A percentile compares a stretch with the other conserved stretches of the same genome.
phyloP scores from a whole-genome alignment of 257 asterid species.

The Pogostemon cablin region DNA sequence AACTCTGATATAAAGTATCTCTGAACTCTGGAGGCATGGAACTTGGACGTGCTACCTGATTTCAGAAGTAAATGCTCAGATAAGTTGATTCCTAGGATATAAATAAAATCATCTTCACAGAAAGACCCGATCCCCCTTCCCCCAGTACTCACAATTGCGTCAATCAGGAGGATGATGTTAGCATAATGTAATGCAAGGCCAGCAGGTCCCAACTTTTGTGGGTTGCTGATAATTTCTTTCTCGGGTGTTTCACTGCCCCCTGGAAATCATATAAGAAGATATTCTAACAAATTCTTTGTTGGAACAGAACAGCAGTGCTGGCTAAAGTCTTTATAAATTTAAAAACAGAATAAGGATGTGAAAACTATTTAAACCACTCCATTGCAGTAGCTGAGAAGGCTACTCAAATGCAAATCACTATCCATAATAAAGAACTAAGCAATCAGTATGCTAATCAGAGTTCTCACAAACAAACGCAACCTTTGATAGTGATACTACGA shows the following conservation, averaged over 20 bases:
- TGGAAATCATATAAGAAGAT: constrained; percentile 27
- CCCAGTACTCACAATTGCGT: constrained; percentile 61
- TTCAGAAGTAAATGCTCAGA: constrained; percentile 22
- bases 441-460: background rate
- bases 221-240: constrained; percentile 34
- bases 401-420: background rate
- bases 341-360: too few relatives aligned
- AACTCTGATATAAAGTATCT: constrained; percentile 62
- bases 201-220: constrained; percentile 66
- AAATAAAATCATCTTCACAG: background rate
- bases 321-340: too few relatives aligned
- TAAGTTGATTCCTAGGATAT: constrained; percentile 20
- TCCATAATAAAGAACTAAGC: background rate
- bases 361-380: too few relatives aligned
- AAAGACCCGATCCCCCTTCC: background rate
- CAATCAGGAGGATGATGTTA: constrained; percentile 75
- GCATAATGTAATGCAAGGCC: constrained; percentile 85
- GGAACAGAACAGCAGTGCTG: background rate
- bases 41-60: constrained; percentile 70
- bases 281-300: background rate
- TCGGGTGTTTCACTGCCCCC: constrained; percentile 45
- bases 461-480: background rate
- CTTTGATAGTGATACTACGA: too few relatives aligned
- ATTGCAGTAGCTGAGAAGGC: background rate
- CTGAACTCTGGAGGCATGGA: constrained; percentile 52